Evolutionary conservation across 1,284 basidiomycete species (phyloP).

Genomic region (Meira nashicola): DNA sequence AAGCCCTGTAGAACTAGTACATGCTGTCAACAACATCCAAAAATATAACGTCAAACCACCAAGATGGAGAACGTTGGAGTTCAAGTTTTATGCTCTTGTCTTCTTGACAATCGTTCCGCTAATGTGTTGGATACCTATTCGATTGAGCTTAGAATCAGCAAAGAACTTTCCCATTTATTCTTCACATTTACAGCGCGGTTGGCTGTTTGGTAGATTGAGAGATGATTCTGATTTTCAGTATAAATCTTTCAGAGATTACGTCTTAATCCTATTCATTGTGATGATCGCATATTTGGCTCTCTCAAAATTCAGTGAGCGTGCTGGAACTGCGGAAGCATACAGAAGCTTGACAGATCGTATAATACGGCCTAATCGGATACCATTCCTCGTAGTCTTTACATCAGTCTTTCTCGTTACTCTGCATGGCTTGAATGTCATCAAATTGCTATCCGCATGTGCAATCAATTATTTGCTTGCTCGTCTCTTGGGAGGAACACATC

Average conservation of each 20-base stretch:
- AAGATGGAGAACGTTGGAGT: slow-evolving; percentile 78
- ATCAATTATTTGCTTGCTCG: slow-evolving; percentile 66
- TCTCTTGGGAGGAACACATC: slow-evolving; percentile 16
- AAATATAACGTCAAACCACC: slow-evolving; percentile 20
- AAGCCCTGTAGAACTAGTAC: not conserved
- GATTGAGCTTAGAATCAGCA: slow-evolving; percentile 63
- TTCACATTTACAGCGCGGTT: slow-evolving; percentile 61
- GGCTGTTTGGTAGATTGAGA: slow-evolving; percentile 56
- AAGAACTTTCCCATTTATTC: slow-evolving; percentile 68
- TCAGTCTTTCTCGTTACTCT: slow-evolving; percentile 68
- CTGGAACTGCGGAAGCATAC: not conserved
- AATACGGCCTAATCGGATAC: slow-evolving; percentile 7
- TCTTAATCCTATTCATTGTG: slow-evolving; percentile 44
- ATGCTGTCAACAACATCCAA: not conserved
- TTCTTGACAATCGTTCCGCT: slow-evolving; percentile 65
- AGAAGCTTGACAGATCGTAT: not conserved
- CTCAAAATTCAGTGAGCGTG: slow-evolving; percentile 39
- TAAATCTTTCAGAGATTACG: slow-evolving; percentile 51
- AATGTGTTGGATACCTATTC: slow-evolving; percentile 75
- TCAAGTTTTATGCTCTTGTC: slow-evolving; percentile 69
- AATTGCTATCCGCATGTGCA: slow-evolving; percentile 68
- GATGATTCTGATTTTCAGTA: slow-evolving; percentile 56
- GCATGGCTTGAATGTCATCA: slow-evolving; percentile 81
- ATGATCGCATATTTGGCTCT: slow-evolving; percentile 39
- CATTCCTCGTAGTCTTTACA: slow-evolving; percentile 60